Percentiles rank a stretch among this genome's conserved stretches.
Conservation (phyloP, 768 basidiomycete species). For the Tylopilus rubrobrunneus region DNA sequence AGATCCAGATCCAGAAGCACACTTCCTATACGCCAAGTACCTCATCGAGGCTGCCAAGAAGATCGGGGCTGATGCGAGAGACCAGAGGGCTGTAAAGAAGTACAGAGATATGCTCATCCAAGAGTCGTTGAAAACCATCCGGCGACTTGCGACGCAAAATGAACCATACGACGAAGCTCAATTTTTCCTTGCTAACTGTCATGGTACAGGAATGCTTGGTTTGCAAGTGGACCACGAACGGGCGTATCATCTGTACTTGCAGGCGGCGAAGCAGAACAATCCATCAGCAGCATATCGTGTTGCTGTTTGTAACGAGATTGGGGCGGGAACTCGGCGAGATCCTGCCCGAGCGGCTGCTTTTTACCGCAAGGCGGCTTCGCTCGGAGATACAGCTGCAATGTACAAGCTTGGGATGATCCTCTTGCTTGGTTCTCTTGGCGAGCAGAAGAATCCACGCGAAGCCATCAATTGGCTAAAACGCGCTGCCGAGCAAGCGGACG, state of each 20-base stretch:
- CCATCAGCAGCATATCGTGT: slow-evolving; percentile 93
- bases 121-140: slow-evolving; percentile 89
- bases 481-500: slow-evolving; percentile 96
- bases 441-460: slow-evolving; percentile 83
- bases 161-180: slow-evolving; percentile 94
- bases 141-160: slow-evolving; percentile 88
- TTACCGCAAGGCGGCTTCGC: slow-evolving; percentile 92
- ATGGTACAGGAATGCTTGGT: slow-evolving; percentile 94
- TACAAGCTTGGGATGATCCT: slow-evolving; percentile 99
- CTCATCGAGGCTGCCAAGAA: slow-evolving; percentile 97
- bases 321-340: slow-evolving; percentile 90
- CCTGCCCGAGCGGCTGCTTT: slow-evolving; percentile 87
- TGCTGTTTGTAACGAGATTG: slow-evolving; percentile 98
- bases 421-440: slow-evolving; percentile 77
- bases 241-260: slow-evolving; percentile 94
- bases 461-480: slow-evolving; percentile 92
- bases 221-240: slow-evolving; percentile 96
- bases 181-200: slow-evolving; percentile 97
- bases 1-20: slow-evolving; percentile 97
- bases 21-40: slow-evolving; percentile 98
- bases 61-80: slow-evolving; percentile 67
- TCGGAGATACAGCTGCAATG: slow-evolving; percentile 98
- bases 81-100: slow-evolving; percentile 82
- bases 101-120: slow-evolving; percentile 84
- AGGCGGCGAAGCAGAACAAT: slow-evolving; percentile 97